Evolutionary conservation across 1,139 yeast species (phyloP), one percentile per base, ranked within the genome.

Genomic region (Lodderomyces beijingensis): DNA sequence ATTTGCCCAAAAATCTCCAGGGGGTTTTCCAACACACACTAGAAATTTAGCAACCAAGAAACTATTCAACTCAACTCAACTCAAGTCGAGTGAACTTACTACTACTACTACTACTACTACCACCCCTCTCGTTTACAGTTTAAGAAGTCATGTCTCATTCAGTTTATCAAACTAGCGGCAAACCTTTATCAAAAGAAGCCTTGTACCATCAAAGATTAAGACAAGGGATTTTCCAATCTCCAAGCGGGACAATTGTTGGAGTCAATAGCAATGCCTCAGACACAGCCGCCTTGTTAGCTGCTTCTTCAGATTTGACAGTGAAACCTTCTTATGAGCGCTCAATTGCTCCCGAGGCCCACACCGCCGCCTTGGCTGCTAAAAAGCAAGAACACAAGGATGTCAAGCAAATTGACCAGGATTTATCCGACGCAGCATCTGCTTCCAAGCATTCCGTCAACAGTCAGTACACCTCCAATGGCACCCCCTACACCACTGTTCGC

Each of bases 251-350:
- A 4, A 59, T 73, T 11, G 71, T 84, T 3, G 96, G 96, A 10
- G 91, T 85, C 36, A 72, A 71, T 46, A 65, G 75, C 38, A 65
- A 66, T 33, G 88, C 88, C 20, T 75, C 86, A 9, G 88, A 80
- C 51, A 75, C 84, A 3, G 93, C 93, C 30, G 91, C 91, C 0
- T 62, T 79, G 35, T 62, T 79, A 42, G 93, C 93, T 2, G 76
- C 84, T 4, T 71, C 79, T 5, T 61, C 83, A 9, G 84, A 78
- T 53, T 64, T 79, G 36, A 66, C 79, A 2, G 76, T 81, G 31
- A 74, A 71, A 41, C 78, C 87, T 10, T 49, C 65, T 13, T 82
- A 81, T 54, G 79, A 75, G 52, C 63, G 89, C 43, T 62, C 71
- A 16, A 63, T 77, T 35, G 82, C 86, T 17, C 67, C 68, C 4